phyloP scores from a whole-genome alignment of 208 protist species.

The Borovskyia barvae region DNA sequence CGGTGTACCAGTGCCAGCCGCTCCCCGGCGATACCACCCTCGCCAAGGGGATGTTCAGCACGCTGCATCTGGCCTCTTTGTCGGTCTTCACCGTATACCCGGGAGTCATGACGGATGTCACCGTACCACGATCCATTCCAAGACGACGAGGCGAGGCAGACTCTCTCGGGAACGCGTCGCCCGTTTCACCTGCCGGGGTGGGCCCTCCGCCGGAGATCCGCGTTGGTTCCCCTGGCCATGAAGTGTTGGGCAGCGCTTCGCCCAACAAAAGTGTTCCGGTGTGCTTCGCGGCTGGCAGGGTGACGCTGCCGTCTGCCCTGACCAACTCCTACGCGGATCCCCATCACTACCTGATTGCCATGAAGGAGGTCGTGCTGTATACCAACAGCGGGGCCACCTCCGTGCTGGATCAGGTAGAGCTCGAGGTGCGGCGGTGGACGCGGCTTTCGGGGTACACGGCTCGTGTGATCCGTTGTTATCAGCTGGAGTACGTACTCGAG shows the following conservation, averaged over 20 bases:
- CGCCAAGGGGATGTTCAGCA: conserved; percentile 47
- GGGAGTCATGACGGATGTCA: conserved; percentile 3
- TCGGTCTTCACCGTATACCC: conserved; percentile 31
- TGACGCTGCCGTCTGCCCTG: no score
- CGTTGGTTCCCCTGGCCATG: no score
- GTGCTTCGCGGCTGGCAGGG: no score
- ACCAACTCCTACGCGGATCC: no score
- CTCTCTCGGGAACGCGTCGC: no score
- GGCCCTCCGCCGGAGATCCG: background rate
- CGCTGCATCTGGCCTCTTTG: conserved; percentile 50
- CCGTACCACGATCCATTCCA: conserved; percentile 8
- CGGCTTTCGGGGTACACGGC: conserved; percentile 43
- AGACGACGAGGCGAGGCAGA: background rate
- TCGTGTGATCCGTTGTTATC: conserved; percentile 49
- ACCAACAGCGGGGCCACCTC: conserved; percentile 10
- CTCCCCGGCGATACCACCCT: conserved; percentile 25
- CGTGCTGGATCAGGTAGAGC: conserved; percentile 32
- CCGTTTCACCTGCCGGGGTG: background rate
- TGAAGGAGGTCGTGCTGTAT: conserved; percentile 52
- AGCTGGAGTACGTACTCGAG: conserved; percentile 45
- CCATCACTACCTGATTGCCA: conserved; percentile 68
- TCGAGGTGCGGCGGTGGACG: conserved; percentile 48
- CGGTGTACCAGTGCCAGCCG: conserved; percentile 35
- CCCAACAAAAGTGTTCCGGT: no score
- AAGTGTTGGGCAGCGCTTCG: no score